Conservation (phyloP, 192 early-diverging fungal genomes). For the Thoreauomyces humboldtii region DNA sequence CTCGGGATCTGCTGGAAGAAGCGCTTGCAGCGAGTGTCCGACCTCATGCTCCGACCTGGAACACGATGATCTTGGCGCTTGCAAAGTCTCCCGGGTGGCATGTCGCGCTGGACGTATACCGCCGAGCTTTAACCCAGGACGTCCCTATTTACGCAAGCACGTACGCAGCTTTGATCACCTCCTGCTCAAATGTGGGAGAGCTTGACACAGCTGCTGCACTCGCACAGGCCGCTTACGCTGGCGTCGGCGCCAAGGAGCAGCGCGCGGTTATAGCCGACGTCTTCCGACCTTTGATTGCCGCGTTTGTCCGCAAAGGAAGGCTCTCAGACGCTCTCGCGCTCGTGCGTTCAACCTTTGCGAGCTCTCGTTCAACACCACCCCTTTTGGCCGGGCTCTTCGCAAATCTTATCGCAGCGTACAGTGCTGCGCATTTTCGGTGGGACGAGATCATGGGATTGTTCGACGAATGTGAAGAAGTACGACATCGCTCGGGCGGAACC, state of each 20-base stretch:
- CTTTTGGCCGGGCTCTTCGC: not conserved
- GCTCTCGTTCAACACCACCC: not conserved
- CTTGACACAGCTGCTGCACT: not conserved
- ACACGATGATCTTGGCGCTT: not conserved
- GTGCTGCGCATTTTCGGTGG: not conserved
- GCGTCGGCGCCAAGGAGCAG: not conserved
- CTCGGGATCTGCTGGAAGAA: not conserved
- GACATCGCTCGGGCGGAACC: not conserved
- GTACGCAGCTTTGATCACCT: not conserved
- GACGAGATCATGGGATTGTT: not conserved
- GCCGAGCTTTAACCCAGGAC: not conserved
- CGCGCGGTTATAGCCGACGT: too few species aligned
- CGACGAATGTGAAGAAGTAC: too few species aligned
- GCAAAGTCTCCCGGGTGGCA: not conserved
- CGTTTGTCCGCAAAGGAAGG: not conserved
- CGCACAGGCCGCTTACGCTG: not conserved
- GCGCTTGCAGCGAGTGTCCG: not conserved
- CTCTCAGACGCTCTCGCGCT: not conserved
- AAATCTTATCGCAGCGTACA: not conserved
- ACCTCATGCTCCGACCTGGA: not conserved
- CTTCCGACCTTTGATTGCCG: not conserved
- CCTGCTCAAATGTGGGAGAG: not conserved
- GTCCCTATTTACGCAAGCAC: not conserved
- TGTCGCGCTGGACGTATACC: not conserved
- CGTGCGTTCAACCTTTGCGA: not conserved